Percentiles rank a stretch among this genome's conserved stretches.
phyloP scores from a whole-genome alignment of 129 eudicot genomes.

The Flaveria sonorensis region DNA sequence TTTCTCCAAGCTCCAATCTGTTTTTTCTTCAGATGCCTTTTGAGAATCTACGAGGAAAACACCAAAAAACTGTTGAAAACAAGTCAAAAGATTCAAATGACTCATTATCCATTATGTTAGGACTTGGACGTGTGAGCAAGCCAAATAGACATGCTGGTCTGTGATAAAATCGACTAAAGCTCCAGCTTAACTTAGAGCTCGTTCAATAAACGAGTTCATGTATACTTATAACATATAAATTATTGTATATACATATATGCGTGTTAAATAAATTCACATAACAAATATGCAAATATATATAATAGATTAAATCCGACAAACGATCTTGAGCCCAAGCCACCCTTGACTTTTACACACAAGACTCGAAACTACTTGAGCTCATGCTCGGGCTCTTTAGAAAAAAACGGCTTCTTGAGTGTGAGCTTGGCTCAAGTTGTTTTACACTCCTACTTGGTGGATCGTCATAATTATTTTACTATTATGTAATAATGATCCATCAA shows the following conservation, averaged over 20 bases:
- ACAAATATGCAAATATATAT: no score
- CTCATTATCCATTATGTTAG: constrained; percentile 3
- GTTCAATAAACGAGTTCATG: neutral
- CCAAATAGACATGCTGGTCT: neutral
- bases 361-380: neutral
- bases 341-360: neutral
- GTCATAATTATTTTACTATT: neutral
- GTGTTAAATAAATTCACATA: neutral
- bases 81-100: neutral
- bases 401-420: neutral
- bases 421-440: neutral
- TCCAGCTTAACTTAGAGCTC: neutral
- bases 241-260: no score
- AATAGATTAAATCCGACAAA: neutral
- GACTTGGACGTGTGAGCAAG: neutral
- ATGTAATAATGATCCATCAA: neutral
- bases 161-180: neutral
- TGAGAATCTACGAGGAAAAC: constrained; percentile 39
- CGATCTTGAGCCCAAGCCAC: neutral
- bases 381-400: neutral
- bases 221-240: no score
- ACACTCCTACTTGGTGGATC: neutral
- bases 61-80: neutral
- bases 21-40: constrained; percentile 32
- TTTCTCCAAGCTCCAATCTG: neutral